phyloP scores from a whole-genome alignment of 1,284 basidiomycete species.

The Leccinum fuscescens region DNA sequence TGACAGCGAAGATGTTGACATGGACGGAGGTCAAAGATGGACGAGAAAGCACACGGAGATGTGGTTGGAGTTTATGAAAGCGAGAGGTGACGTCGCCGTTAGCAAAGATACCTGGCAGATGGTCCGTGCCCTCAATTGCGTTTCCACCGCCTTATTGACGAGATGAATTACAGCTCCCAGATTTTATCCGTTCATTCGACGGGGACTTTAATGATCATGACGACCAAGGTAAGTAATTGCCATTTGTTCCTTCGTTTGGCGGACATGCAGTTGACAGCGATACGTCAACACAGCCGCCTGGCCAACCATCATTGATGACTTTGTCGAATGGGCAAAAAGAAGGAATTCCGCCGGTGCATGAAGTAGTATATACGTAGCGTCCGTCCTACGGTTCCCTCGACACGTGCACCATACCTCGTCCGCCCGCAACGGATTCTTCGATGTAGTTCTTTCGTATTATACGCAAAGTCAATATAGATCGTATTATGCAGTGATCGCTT shows the following conservation, averaged over 20 bases:
- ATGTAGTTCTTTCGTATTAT: background rate
- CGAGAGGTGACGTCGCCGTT: constrained; percentile 76
- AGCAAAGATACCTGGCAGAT: constrained; percentile 95
- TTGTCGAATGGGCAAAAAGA: constrained; percentile 69
- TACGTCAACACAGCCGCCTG: constrained; percentile 63
- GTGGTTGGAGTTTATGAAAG: constrained; percentile 84
- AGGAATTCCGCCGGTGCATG: constrained; percentile 1
- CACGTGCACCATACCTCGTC: constrained; percentile 3
- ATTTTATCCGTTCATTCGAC: constrained; percentile 83
- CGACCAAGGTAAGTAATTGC: constrained; percentile 61
- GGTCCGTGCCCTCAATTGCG: constrained; percentile 43
- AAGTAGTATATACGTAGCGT: constrained; percentile 6
- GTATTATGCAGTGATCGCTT: background rate
- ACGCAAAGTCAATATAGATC: constrained; percentile 5
- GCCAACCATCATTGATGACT: constrained; percentile 88
- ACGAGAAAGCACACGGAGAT: constrained; percentile 63
- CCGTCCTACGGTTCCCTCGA: background rate
- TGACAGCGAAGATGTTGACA: constrained; percentile 39
- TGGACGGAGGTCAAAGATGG: constrained; percentile 57
- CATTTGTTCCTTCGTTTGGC: background rate
- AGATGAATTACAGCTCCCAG: constrained; percentile 57
- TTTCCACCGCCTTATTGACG: constrained; percentile 7
- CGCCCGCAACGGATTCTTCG: constrained; percentile 1
- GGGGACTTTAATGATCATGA: constrained; percentile 80
- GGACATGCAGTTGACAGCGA: constrained; percentile 1